A percentile compares a stretch with the other conserved stretches of the same genome.
Evolutionary conservation across 1,139 yeast species (phyloP).

Genomic region (Geotrichum macrosporum): DNA sequence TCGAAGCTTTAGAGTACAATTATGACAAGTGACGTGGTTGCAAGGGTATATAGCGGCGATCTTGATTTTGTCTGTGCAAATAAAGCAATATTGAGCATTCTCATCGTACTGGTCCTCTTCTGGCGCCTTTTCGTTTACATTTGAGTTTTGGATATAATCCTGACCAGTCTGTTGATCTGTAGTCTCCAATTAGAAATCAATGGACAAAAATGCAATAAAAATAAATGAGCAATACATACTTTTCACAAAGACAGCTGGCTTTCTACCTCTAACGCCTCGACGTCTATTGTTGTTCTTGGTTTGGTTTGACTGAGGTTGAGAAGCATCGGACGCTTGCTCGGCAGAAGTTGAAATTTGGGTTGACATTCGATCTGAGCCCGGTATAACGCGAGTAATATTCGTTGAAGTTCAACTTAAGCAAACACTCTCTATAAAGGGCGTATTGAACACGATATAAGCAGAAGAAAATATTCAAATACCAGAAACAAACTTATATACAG

Average conservation of each 20-base stretch:
- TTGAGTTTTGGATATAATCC: background rate
- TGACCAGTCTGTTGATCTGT: background rate
- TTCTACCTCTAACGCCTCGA: background rate
- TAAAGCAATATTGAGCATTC: constrained; percentile 55
- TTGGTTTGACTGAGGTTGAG: constrained; percentile 2
- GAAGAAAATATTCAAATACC: background rate
- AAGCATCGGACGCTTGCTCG: background rate
- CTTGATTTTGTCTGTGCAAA: constrained; percentile 70
- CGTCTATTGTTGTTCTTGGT: constrained; percentile 7
- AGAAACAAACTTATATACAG: background rate
- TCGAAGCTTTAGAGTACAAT: constrained; percentile 77
- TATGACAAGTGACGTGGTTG: constrained; percentile 78
- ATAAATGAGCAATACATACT: too few species aligned
- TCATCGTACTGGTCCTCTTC: constrained; percentile 21
- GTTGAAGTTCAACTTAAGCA: too few species aligned
- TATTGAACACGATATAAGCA: too few species aligned
- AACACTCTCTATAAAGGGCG: too few species aligned
- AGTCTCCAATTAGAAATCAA: too few species aligned
- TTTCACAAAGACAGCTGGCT: too few species aligned
- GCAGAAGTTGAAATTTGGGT: background rate
- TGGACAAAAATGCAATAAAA: too few species aligned
- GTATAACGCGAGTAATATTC: too few species aligned
- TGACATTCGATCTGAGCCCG: constrained; percentile 2
- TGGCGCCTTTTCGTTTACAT: constrained; percentile 1
- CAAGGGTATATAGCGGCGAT: constrained; percentile 75